Percentiles rank a stretch among this genome's conserved stretches.
Conservation (phyloP, 257 asterid species). For the Gynochthodes officinalis region DNA sequence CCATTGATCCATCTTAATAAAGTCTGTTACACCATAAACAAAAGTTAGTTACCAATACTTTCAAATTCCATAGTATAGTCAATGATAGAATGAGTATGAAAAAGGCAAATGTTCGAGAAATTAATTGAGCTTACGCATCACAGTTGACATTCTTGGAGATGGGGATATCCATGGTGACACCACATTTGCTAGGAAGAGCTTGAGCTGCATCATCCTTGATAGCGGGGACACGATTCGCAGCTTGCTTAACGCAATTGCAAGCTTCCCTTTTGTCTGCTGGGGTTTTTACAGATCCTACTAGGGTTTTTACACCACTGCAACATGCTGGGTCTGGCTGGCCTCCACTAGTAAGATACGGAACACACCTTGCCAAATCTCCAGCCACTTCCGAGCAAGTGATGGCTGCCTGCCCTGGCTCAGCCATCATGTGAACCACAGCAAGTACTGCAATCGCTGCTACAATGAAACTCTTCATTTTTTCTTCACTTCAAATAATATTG, state of each 20-base stretch:
- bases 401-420: conserved; percentile 24
- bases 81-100: too few relatives aligned
- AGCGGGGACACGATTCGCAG: conserved; percentile 25
- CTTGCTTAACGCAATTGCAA: conserved; percentile 39
- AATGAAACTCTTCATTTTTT: conserved; percentile 25
- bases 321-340: conserved; percentile 28
- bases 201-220: conserved; percentile 40
- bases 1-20: too few relatives aligned
- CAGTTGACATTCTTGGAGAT: conserved; percentile 44
- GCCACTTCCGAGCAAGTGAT: conserved; percentile 40
- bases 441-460: conserved; percentile 25
- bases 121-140: conserved; percentile 23
- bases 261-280: conserved; percentile 28
- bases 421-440: conserved; percentile 15
- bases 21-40: too few relatives aligned
- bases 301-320: conserved; percentile 30
- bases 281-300: conserved; percentile 21
- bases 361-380: conserved; percentile 30
- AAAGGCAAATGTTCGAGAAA: too few relatives aligned
- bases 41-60: too few relatives aligned
- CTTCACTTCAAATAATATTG: neutral
- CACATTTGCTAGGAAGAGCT: conserved; percentile 37
- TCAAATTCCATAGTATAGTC: too few relatives aligned
- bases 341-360: conserved; percentile 30
- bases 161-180: conserved; percentile 33